Evolutionary conservation across 208 protist genomes (phyloP).

Genomic region (Crithidia expoeki): DNA sequence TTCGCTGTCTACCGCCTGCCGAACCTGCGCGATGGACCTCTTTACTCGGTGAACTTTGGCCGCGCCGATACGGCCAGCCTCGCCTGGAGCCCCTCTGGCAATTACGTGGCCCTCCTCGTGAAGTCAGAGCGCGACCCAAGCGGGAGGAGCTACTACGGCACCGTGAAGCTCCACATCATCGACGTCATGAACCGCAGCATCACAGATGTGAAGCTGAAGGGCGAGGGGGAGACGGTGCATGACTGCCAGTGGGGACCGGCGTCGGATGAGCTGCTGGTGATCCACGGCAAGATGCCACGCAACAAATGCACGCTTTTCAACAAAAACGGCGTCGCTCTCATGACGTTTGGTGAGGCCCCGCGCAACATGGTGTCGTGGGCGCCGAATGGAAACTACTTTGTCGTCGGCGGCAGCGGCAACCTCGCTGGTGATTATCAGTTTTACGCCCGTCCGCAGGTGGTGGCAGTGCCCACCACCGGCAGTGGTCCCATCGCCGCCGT

Average conservation of each 20-base stretch:
- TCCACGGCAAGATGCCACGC: conserved; percentile 89
- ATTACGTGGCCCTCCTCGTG: conserved; percentile 71
- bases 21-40: conserved; percentile 59
- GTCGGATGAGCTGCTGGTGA: conserved; percentile 82
- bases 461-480: neutral
- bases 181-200: conserved; percentile 65
- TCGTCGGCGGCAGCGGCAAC: conserved; percentile 88
- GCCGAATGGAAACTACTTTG: conserved; percentile 70
- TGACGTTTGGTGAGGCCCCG: conserved; percentile 87
- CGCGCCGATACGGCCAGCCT: conserved; percentile 69
- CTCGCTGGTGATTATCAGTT: conserved; percentile 89
- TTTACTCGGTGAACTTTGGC: conserved; percentile 72
- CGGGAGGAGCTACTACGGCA: conserved; percentile 92
- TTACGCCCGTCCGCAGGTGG: conserved; percentile 42
- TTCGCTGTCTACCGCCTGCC: conserved; percentile 78
- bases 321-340: conserved; percentile 72
- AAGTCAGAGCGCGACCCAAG: conserved; percentile 84
- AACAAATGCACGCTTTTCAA: conserved; percentile 91
- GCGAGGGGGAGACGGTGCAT: conserved; percentile 81
- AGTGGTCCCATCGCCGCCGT: conserved; percentile 1
- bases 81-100: conserved; percentile 71
- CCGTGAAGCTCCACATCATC: conserved; percentile 73
- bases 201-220: conserved; percentile 72
- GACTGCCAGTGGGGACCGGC: conserved; percentile 85
- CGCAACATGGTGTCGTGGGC: conserved; percentile 85